phyloP scores from a whole-genome alignment of 805 yeast species.

The Myxozyma udenii region DNA sequence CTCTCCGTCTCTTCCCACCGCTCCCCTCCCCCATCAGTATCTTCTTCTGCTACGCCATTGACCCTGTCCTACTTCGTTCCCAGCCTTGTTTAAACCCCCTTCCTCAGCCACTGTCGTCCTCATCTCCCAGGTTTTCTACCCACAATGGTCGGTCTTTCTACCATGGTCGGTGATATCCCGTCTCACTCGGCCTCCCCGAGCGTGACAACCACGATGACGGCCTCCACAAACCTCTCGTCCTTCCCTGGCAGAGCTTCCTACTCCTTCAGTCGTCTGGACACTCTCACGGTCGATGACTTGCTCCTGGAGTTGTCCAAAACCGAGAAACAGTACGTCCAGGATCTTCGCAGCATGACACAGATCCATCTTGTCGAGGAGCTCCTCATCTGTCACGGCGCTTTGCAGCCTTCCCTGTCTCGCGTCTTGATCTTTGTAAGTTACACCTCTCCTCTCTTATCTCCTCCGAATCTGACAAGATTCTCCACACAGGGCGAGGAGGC shows the following conservation, averaged over 20 bases:
- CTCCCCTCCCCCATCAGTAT: too few relatives aligned
- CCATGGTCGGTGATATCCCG: background rate
- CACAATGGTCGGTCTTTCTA: background rate
- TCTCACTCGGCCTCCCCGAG: background rate
- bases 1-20: too few relatives aligned
- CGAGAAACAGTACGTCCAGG: slow-evolving; percentile 19
- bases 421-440: slow-evolving; percentile 19
- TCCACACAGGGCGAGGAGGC: slow-evolving; percentile 24
- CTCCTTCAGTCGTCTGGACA: slow-evolving; percentile 13
- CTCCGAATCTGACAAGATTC: background rate
- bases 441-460: background rate
- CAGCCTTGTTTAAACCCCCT: too few relatives aligned
- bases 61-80: too few relatives aligned
- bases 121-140: too few relatives aligned
- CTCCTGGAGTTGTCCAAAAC: slow-evolving; percentile 18
- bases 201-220: background rate
- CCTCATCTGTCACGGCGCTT: slow-evolving; percentile 14
- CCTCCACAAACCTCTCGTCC: background rate
- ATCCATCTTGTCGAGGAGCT: slow-evolving; percentile 21
- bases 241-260: background rate
- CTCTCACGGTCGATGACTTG: slow-evolving; percentile 28
- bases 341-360: slow-evolving; percentile 13
- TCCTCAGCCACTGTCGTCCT: too few relatives aligned
- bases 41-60: too few relatives aligned
- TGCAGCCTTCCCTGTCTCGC: slow-evolving; percentile 17